Base-by-base conservation (phyloP, 495 filamentous ascomycete genomes). In the Xylaria acuta region DNA sequence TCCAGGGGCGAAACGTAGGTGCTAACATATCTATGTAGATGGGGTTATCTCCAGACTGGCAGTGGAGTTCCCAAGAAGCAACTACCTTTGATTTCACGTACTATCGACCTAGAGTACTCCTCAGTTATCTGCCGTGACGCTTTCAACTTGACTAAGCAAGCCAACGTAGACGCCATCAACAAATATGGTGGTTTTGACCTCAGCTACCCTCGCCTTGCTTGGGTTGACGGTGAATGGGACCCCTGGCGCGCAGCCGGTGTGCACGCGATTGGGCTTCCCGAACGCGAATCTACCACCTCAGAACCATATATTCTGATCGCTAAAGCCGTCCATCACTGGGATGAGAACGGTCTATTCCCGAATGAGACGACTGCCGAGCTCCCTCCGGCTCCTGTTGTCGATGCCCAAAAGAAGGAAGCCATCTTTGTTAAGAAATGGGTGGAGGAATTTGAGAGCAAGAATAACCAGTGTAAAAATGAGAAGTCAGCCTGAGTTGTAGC, bases 11-110 rank as follows among this genome's bases (percentile, higher is more conserved):
- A 63, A 53, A 27, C 6, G 16, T 34, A 54, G 32, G 6, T 14
- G 5, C 74, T 81, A 74, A 77, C 67, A 40, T 67, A 16, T 14
- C 77, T 73, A 76, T 56, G 12, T 80, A 77, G 84, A 88, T 94
- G 91, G 91, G 92, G 92, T 41, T 94, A 86, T 80, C 85, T 92
- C 32, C 85, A 87, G 74, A 91, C 90, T 7, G 92, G 92, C 70
- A 88, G 87, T 49, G 86, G 88, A 34, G 88, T 89, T 1, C 91
- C 92, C 0, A 51, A 74, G 0, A 75, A 81, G 72, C 86, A 89
- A 71, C 84, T 88, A 0, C 90, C 92, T 0, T 75, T 94, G 7
- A 84, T 93, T 69, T 92, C 91, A 9, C 89, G 91, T 9, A 84
- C 86, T 1, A 83, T 92, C 70, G 84, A 87, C 74, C 70, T 93